Base-by-base conservation (phyloP, 2,329 filamentous ascomycete genomes). In the Aspergillus fructus region DNA sequence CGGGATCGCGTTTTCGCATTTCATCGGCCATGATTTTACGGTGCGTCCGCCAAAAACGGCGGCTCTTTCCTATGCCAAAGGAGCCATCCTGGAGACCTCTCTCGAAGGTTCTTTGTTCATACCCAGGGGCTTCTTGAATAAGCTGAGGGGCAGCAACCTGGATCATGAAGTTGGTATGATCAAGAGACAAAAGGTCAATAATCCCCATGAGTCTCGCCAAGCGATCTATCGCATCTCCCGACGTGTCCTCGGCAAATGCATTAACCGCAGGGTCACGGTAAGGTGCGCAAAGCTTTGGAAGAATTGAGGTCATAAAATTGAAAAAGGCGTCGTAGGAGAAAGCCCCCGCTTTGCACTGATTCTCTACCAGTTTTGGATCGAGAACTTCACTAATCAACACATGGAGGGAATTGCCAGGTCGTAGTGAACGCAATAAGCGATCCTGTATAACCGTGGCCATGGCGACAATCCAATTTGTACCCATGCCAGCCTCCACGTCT, bases 301-400 rank as follows among this genome's bases (percentile, higher is more conserved):
- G 73, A 30, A 88, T 82, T 47, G 77, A 79, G 34, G 82, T 80
- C 78, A 88, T 87, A 63, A 87, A 88, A 13, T 76, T 73, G 68
- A 88, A 88, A 71, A 88, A 87, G 43, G 81, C 81, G 49, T 82
- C 79, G 60, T 88, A 88, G 0, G 84, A 87, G 66, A 88, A 88
- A 13, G 83, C 74, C 5, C 83, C 83, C 49, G 83, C 81, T 33
- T 77, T 79, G 68, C 83, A 85, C 66, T 88, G 84, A 47, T 77
- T 79, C 50, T 78, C 78, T 53, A 88, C 80, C 61, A 83, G 73
- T 13, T 82, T 80, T 3, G 83, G 80, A 61, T 88, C 85, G 23
- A 88, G 71, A 1, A 82, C 81, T 60, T 87, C 85, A 19, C 81
- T 83, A 49, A 88, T 85, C 56, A 86, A 71, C 13, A 79, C 81